These are phyloP conservation scores for Pneumocystis murina DNA, from an alignment of 1,139 yeast species.

Conservation along the genomic window DNA sequence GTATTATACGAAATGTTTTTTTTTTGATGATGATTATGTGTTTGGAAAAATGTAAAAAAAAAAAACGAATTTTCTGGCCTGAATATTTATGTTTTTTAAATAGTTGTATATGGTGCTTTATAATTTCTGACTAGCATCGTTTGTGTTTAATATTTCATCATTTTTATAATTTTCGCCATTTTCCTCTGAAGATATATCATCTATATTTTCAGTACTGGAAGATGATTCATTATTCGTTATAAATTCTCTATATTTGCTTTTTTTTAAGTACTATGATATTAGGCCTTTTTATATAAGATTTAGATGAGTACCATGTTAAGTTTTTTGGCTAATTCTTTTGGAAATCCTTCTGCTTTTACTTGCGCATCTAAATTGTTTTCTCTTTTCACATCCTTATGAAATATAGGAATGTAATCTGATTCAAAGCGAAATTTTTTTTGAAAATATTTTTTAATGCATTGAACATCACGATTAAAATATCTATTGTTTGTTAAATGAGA, in stretches of 20 bases:
- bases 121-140: background rate
- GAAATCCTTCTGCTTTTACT: constrained; percentile 84
- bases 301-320: constrained; percentile 32
- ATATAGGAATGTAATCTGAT: constrained; percentile 70
- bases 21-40: background rate
- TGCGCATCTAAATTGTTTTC: constrained; percentile 57
- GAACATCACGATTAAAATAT: constrained; percentile 76
- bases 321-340: constrained; percentile 56
- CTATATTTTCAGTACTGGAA: background rate
- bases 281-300: background rate
- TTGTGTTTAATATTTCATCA: background rate
- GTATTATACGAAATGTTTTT: background rate
- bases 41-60: background rate
- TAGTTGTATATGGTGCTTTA: background rate
- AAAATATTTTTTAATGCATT: constrained; percentile 73
- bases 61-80: background rate
- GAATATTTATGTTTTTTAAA: background rate
- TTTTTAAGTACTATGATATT: background rate
- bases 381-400: constrained; percentile 52
- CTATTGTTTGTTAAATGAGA: background rate
- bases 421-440: constrained; percentile 59
- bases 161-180: background rate
- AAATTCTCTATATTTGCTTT: background rate
- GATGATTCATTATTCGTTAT: background rate
- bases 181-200: background rate